Conservation (phyloP, 2,329 filamentous ascomycete genomes). For the Elsinoe arachidis region DNA sequence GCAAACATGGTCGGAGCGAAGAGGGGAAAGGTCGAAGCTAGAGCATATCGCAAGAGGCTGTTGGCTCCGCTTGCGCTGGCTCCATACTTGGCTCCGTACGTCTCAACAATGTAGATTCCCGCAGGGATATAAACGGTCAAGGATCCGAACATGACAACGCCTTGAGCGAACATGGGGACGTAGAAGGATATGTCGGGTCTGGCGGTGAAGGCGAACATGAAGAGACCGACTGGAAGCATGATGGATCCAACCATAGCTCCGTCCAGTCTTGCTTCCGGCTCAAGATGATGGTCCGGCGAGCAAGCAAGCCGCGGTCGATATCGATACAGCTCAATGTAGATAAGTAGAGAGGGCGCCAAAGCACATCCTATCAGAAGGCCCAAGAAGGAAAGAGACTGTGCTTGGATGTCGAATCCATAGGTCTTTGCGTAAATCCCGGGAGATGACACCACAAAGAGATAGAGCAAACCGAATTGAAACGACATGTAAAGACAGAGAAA, state of each 20-base stretch:
- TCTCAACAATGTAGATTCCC: conserved; percentile 28
- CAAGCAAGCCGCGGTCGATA: conserved; percentile 38
- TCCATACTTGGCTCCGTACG: conserved; percentile 27
- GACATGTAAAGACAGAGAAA: conserved; percentile 47
- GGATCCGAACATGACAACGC: conserved; percentile 21
- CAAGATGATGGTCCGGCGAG: conserved; percentile 35
- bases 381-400: conserved; percentile 30
- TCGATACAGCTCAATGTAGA: conserved; percentile 39
- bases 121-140: conserved; percentile 26
- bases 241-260: conserved; percentile 42
- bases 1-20: conserved; percentile 31
- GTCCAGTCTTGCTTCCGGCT: conserved; percentile 42
- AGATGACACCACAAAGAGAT: conserved; percentile 10
- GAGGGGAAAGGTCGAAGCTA: conserved; percentile 27
- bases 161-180: conserved; percentile 17
- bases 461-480: conserved; percentile 13
- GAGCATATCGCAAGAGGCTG: conserved; percentile 23
- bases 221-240: conserved; percentile 41
- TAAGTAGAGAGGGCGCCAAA: conserved; percentile 40
- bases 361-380: conserved; percentile 6
- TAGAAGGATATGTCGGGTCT: conserved; percentile 19
- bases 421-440: conserved; percentile 4
- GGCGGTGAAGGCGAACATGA: conserved; percentile 35
- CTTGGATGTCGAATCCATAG: conserved; percentile 3
- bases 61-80: conserved; percentile 26